Evolutionary conservation across 2,329 filamentous ascomycete genomes (phyloP).

Genomic region (Microascus cirrosus): DNA sequence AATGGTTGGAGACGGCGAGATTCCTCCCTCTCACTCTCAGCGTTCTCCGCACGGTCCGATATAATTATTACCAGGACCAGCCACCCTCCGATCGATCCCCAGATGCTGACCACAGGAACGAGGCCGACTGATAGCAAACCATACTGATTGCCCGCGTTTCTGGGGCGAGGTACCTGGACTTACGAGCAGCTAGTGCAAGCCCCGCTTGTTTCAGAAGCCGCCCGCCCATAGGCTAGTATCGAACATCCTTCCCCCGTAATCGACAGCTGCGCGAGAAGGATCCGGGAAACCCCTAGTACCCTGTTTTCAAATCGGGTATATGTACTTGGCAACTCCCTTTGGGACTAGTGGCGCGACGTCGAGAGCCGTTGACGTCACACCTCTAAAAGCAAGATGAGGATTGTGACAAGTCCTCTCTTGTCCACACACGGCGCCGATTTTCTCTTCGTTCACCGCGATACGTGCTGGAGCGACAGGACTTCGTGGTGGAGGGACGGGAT

Average conservation of each 20-base stretch:
- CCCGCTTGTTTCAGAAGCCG: background rate
- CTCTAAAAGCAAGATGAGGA: background rate
- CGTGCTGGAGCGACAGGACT: no score
- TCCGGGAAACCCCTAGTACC: background rate
- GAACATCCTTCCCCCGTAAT: background rate
- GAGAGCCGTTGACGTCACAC: slow-evolving; percentile 3
- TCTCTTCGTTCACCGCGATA: no score
- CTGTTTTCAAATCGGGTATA: background rate
- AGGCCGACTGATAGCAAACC: background rate
- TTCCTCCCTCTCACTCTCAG: background rate
- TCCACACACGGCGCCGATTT: no score
- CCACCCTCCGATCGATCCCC: background rate
- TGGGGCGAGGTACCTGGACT: background rate
- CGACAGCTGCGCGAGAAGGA: background rate
- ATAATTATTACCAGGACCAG: background rate
- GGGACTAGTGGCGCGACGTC: background rate
- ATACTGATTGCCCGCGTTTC: background rate
- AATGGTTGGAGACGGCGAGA: no score
- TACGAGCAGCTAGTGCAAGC: background rate
- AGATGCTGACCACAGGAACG: background rate
- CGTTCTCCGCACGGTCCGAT: background rate
- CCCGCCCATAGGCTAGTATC: background rate
- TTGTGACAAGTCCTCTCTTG: background rate
- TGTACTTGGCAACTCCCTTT: background rate
- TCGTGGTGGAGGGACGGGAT: no score